These are phyloP conservation scores for Auricularia cornea DNA, from an alignment of 768 basidiomycete genomes.

Conservation along the genomic window DNA sequence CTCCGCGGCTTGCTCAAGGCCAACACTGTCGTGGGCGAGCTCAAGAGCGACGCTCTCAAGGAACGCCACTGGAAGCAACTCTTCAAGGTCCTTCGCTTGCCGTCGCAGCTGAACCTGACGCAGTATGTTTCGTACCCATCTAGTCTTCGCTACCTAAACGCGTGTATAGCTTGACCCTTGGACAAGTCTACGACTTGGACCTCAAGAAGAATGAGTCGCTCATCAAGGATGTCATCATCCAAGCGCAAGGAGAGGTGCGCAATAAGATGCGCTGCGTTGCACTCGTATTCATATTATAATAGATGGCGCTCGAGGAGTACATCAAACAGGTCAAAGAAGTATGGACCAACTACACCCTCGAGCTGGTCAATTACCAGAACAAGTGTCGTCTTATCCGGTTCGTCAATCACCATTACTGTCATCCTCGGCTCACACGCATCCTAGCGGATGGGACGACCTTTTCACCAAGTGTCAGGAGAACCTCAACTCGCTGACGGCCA, in stretches of 20 bases:
- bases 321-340: constrained; percentile 94
- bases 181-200: constrained; percentile 95
- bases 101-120: constrained; percentile 66
- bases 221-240: constrained; percentile 92
- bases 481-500: constrained; percentile 88
- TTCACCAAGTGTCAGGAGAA: constrained; percentile 98
- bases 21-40: constrained; percentile 81
- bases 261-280: constrained; percentile 1
- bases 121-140: constrained; percentile 36
- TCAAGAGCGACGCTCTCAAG: constrained; percentile 95
- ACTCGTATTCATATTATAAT: constrained; percentile 23
- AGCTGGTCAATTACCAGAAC: constrained; percentile 97
- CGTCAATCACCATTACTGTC: constrained; percentile 10
- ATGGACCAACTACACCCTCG: constrained; percentile 93
- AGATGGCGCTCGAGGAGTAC: constrained; percentile 96
- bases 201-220: constrained; percentile 83
- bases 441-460: constrained; percentile 91
- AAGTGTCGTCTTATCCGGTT: constrained; percentile 92
- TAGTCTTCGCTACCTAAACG: not conserved
- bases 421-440: not conserved
- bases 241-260: constrained; percentile 91
- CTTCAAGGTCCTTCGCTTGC: constrained; percentile 77
- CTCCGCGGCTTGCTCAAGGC: constrained; percentile 81
- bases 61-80: constrained; percentile 98
- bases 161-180: constrained; percentile 74